Conservation (phyloP, 2,329 filamentous ascomycete genomes). For the Phoma sp. region DNA sequence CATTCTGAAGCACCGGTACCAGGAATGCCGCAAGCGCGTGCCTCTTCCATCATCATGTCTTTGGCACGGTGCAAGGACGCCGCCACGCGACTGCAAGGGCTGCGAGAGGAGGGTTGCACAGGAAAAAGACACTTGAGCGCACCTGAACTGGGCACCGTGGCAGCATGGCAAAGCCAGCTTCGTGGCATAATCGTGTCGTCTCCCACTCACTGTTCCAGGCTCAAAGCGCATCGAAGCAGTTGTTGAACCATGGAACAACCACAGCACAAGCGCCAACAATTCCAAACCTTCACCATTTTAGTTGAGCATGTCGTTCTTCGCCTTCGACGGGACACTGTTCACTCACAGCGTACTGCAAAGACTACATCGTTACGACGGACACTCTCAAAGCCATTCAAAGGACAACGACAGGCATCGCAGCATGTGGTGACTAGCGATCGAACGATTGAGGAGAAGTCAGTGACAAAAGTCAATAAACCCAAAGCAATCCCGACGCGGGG, state of each 20-base stretch:
- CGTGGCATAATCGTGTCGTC: slow-evolving; percentile 15
- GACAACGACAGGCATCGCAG: slow-evolving; percentile 3
- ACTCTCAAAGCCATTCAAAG: slow-evolving; percentile 14
- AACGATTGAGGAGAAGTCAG: background rate
- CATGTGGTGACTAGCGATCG: background rate
- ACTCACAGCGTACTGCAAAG: slow-evolving; percentile 4
- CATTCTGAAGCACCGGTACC: slow-evolving; percentile 9
- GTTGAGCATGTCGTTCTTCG: slow-evolving; percentile 18
- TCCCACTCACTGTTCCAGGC: slow-evolving; percentile 11
- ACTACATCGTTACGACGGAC: slow-evolving; percentile 9
- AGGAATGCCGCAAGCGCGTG: slow-evolving; percentile 21
- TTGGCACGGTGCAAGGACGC: slow-evolving; percentile 17
- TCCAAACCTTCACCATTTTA: slow-evolving; percentile 14
- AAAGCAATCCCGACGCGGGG: background rate
- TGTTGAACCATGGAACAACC: slow-evolving; percentile 17
- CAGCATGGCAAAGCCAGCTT: slow-evolving; percentile 8
- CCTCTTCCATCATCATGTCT: slow-evolving; percentile 17
- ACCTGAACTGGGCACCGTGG: slow-evolving; percentile 14
- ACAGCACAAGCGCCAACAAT: slow-evolving; percentile 16
- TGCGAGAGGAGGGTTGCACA: slow-evolving; percentile 13
- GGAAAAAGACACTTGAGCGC: slow-evolving; percentile 13
- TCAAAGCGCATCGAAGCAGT: slow-evolving; percentile 1
- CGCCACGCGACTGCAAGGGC: slow-evolving; percentile 21
- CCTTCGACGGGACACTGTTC: slow-evolving; percentile 11
- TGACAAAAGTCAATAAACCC: background rate